Base-by-base conservation (phyloP, 257 asterid species). In the Plantago major region DNA sequence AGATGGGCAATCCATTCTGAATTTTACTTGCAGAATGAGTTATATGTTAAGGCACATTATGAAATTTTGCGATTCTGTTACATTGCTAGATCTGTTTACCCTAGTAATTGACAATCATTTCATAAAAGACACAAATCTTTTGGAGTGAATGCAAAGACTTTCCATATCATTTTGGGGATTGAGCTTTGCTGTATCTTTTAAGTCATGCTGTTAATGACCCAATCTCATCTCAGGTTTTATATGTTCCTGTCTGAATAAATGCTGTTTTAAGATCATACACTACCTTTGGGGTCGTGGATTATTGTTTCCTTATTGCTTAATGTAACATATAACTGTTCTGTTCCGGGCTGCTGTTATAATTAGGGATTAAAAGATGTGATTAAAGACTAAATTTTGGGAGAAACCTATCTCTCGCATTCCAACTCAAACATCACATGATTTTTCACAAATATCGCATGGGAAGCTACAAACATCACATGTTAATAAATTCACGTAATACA, bases 51-150 rank as follows among this genome's bases (percentile, higher is more conserved):
- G 70, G 60, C 71, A 58, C 57, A 54, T 38, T 51, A 48, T 43
- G 71, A 62, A 5, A 11, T 49, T 67, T 62, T 51, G 65, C 33
- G 55, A 44, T 55, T 67, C 38, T 42, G 37, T 64, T 55, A 51
- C 60, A 55, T 53, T 78, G 52, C 78, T 77, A 55, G 10, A 61
- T 50, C 38, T 52, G 33, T 12, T 63, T 52, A 40, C 11, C 40
- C 13, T 42, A 26, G 15, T 51, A 19, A 19, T 58, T 61, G 47
- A 40, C 46, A 65, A 50, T 44, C 51, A 47, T 46, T 46, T 49
- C 55, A 8, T 49, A 28, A n/a, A 53, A 38, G 60, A 43, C 17
- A 53, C n/a, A 44, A 44, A 10, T 59, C 64, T 43, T 44, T 43
- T 17, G 52, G 64, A 44, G 19, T 40, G 51, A 58, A 42, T 18